Conservation (phyloP, 176 grass and related monocot genomes). For the Luzula sylvatica region DNA sequence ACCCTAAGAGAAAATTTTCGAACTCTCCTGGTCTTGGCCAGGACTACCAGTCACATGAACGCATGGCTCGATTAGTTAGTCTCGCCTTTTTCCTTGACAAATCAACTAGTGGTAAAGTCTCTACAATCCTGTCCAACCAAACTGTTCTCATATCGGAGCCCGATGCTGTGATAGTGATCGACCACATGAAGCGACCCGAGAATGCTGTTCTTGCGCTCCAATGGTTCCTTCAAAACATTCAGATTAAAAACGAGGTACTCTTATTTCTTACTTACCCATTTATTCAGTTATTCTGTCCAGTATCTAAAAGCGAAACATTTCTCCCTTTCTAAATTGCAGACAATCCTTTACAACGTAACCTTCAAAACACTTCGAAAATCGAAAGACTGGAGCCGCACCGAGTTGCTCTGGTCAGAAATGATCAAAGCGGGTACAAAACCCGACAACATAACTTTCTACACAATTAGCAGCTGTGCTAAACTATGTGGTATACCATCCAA, state of each 20-base stretch:
- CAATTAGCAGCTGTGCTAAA: conserved; percentile 62
- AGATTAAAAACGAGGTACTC: conserved; percentile 36
- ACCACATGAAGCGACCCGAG: conserved; percentile 25
- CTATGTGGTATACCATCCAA: conserved; percentile 44
- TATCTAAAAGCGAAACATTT: background rate
- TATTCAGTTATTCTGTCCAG: background rate
- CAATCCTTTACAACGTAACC: conserved; percentile 75
- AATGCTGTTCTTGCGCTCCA: conserved; percentile 50
- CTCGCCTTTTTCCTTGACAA: conserved; percentile 40
- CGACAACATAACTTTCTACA: conserved; percentile 75
- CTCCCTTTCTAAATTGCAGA: background rate
- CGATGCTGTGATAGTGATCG: conserved; percentile 77
- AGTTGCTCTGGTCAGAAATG: conserved; percentile 66
- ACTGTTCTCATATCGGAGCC: conserved; percentile 46
- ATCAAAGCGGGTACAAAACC: conserved; percentile 39
- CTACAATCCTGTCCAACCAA: conserved; percentile 29
- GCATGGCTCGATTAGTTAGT: conserved; percentile 36
- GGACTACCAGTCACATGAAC: conserved; percentile 21
- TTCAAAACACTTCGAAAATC: conserved; percentile 63
- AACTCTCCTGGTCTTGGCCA: conserved; percentile 23
- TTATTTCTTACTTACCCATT: background rate
- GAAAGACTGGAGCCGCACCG: conserved; percentile 45
- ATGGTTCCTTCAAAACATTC: conserved; percentile 56
- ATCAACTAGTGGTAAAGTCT: conserved; percentile 26
- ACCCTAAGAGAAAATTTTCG: conserved; percentile 71